Evolutionary conservation across 352 stramenopile species (phyloP).

Genomic region (Albugo laibachii): DNA sequence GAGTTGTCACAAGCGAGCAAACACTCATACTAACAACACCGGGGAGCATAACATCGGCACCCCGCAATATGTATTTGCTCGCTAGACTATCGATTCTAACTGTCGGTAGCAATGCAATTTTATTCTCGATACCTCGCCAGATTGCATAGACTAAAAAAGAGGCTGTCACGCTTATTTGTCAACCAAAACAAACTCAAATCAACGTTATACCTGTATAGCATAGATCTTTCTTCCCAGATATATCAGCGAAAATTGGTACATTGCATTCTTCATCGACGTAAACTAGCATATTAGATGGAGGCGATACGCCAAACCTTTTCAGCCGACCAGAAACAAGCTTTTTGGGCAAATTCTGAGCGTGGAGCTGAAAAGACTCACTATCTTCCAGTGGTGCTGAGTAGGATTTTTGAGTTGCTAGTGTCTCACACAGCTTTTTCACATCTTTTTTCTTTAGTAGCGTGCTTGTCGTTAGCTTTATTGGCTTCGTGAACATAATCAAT

Average conservation of each 20-base stretch:
- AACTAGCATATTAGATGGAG: constrained; percentile 29
- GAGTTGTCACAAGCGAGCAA: constrained; percentile 12
- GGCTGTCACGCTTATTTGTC: not conserved
- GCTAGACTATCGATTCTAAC: constrained; percentile 55
- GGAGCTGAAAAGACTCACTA: not conserved
- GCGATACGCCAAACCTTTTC: not conserved
- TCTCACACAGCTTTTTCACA: constrained; percentile 63
- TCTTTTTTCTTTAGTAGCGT: constrained; percentile 72
- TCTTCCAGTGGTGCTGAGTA: constrained; percentile 15
- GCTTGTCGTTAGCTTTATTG: constrained; percentile 53
- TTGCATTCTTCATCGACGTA: constrained; percentile 32
- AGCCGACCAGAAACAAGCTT: not conserved
- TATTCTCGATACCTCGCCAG: constrained; percentile 17
- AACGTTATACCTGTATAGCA: constrained; percentile 14
- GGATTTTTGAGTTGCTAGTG: constrained; percentile 19
- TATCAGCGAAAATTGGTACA: constrained; percentile 54
- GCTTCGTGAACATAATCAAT: constrained; percentile 52
- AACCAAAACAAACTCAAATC: not conserved
- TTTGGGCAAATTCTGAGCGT: not conserved
- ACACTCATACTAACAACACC: constrained; percentile 21
- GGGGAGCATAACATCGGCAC: constrained; percentile 68
- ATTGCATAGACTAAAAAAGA: constrained; percentile 30
- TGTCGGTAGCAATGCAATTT: constrained; percentile 16
- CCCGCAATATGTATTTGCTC: constrained; percentile 60
- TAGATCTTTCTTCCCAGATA: constrained; percentile 42